Evolutionary conservation across 805 yeast genomes (phyloP).

Genomic region (Zygoascus bituminiphila): DNA sequence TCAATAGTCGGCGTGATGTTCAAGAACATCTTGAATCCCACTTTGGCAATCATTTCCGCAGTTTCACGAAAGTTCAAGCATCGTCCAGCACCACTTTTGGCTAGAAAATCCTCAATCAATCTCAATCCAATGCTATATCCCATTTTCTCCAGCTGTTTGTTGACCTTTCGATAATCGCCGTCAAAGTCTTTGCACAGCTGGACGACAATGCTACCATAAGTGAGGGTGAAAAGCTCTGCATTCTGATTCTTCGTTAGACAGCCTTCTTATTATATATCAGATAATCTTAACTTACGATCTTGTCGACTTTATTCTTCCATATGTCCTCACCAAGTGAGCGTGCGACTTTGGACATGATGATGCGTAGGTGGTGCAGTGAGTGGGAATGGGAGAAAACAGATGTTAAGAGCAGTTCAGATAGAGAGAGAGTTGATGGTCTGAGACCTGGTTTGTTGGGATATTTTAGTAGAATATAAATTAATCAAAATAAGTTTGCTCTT

Average conservation of each 20-base stretch:
- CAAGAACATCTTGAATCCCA: slow-evolving; percentile 85
- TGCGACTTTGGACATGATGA: slow-evolving; percentile 20
- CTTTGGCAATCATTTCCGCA: slow-evolving; percentile 73
- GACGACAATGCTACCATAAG: slow-evolving; percentile 89
- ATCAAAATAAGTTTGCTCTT: too few relatives aligned
- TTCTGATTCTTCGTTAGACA: too few relatives aligned
- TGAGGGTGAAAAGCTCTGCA: slow-evolving; percentile 86
- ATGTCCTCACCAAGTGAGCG: slow-evolving; percentile 68
- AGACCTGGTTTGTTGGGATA: too few relatives aligned
- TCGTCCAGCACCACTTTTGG: slow-evolving; percentile 77
- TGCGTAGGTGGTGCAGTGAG: background rate
- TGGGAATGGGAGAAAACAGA: background rate
- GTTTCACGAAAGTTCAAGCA: slow-evolving; percentile 77
- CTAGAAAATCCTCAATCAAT: slow-evolving; percentile 85
- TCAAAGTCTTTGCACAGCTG: slow-evolving; percentile 81
- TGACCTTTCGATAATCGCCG: slow-evolving; percentile 69
- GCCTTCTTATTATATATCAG: background rate
- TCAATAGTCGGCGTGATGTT: slow-evolving; percentile 70
- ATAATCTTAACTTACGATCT: slow-evolving; percentile 50
- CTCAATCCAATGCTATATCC: slow-evolving; percentile 92
- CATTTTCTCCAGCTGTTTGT: slow-evolving; percentile 79
- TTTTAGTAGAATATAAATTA: too few relatives aligned
- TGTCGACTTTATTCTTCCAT: slow-evolving; percentile 83
- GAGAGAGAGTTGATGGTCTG: too few relatives aligned
- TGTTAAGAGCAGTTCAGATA: too few relatives aligned